Evolutionary conservation across 2,329 filamentous ascomycete species (phyloP).

Genomic region (Lecanicillium sp.): DNA sequence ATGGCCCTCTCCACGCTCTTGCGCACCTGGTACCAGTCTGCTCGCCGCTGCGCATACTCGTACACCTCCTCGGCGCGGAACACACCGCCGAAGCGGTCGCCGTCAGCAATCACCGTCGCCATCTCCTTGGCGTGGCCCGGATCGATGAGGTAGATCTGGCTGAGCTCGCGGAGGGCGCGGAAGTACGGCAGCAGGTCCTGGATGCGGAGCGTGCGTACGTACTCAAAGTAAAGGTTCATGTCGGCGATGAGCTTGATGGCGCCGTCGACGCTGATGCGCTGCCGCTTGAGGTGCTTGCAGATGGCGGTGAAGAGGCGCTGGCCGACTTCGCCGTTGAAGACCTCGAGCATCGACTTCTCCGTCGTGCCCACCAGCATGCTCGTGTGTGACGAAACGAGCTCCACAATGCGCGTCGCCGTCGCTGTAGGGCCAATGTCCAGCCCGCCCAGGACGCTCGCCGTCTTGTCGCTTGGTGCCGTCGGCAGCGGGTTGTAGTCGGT

Average conservation of each 20-base stretch:
- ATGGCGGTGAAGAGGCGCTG: constrained; percentile 84
- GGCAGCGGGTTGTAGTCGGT: constrained; percentile 79
- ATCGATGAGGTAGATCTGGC: constrained; percentile 92
- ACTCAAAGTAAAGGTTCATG: constrained; percentile 89
- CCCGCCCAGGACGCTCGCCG: constrained; percentile 25
- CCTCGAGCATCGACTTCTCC: constrained; percentile 95
- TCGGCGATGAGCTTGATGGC: constrained; percentile 92
- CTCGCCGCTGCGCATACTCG: constrained; percentile 88
- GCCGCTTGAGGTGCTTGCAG: constrained; percentile 96
- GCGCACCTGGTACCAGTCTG: constrained; percentile 91
- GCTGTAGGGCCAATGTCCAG: constrained; percentile 61
- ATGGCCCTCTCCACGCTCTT: constrained; percentile 89
- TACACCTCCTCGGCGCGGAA: constrained; percentile 96
- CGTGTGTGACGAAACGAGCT: constrained; percentile 82
- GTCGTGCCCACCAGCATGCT: constrained; percentile 90
- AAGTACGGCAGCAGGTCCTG: constrained; percentile 84
- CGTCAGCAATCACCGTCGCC: constrained; percentile 89
- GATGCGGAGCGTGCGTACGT: constrained; percentile 76
- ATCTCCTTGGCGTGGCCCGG: constrained; percentile 82
- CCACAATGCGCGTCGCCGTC: constrained; percentile 74
- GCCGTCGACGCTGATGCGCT: constrained; percentile 83
- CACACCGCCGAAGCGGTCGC: constrained; percentile 81
- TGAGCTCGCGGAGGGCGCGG: constrained; percentile 81
- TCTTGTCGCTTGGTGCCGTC: constrained; percentile 19
- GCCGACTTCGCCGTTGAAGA: constrained; percentile 97